Percentiles rank a stretch among this genome's conserved stretches.
These are phyloP conservation scores for Collariella sp. DNA, from an alignment of 495 filamentous ascomycete species.

Conservation along the genomic window DNA sequence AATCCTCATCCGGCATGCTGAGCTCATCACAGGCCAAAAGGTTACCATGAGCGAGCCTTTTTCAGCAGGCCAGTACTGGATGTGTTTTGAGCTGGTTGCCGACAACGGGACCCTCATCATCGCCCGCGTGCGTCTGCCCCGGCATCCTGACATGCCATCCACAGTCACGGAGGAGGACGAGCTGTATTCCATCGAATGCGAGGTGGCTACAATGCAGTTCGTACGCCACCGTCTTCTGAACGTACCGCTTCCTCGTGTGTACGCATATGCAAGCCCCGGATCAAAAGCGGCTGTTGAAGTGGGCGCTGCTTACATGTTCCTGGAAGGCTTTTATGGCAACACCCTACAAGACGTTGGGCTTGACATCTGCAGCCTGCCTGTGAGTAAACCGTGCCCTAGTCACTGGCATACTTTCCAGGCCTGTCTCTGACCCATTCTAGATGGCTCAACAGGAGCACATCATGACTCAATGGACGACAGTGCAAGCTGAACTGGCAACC, in stretches of 20 bases:
- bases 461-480: slow-evolving; percentile 23
- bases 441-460: slow-evolving; percentile 20
- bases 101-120: slow-evolving; percentile 17
- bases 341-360: slow-evolving; percentile 19
- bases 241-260: slow-evolving; percentile 11
- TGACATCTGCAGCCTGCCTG: slow-evolving; percentile 20
- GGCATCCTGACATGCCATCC: slow-evolving; percentile 16
- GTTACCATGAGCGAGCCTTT: slow-evolving; percentile 25
- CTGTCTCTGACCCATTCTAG: not conserved
- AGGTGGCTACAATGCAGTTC: slow-evolving; percentile 23
- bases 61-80: slow-evolving; percentile 27
- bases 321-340: slow-evolving; percentile 27
- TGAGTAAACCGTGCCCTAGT: slow-evolving; percentile 6
- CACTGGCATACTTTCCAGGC: too few relatives aligned
- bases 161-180: slow-evolving; percentile 11
- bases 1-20: slow-evolving; percentile 16
- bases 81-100: slow-evolving; percentile 24
- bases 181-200: slow-evolving; percentile 20
- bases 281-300: slow-evolving; percentile 13
- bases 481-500: slow-evolving; percentile 13
- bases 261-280: slow-evolving; percentile 18
- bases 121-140: slow-evolving; percentile 22
- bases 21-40: slow-evolving; percentile 11
- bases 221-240: slow-evolving; percentile 8
- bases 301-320: slow-evolving; percentile 26